Evolutionary conservation across 2,329 filamentous ascomycete genomes (phyloP).

Genomic region (Fusarium transvaalense): DNA sequence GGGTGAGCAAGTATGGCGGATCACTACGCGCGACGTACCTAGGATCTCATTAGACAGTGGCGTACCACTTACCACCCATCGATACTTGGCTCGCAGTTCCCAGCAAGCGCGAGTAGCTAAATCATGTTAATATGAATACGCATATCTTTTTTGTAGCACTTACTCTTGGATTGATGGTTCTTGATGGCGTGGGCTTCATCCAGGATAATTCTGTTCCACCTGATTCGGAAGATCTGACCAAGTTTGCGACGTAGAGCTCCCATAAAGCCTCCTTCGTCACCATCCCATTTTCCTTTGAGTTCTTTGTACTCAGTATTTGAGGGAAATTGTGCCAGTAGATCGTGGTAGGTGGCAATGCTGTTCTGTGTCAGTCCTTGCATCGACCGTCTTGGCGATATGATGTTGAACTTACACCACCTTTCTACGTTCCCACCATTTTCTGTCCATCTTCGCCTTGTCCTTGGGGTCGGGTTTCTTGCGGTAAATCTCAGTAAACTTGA

Average conservation of each 20-base stretch:
- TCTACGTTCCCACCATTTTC: not conserved
- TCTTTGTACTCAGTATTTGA: not conserved
- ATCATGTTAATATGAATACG: not conserved
- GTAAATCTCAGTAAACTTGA: accelerated
- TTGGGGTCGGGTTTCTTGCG: accelerated
- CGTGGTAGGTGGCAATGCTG: not conserved
- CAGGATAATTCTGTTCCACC: conserved; percentile 65
- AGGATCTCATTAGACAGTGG: conserved; percentile 51
- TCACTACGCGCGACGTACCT: no score
- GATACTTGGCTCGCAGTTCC: conserved; percentile 19
- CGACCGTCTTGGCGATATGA: no score
- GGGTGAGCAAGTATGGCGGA: no score
- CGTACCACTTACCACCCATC: conserved; percentile 55
- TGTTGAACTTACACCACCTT: not conserved
- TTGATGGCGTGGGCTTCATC: conserved; percentile 68
- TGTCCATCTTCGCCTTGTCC: accelerated
- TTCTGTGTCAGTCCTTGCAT: not conserved
- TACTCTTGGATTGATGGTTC: conserved; percentile 56
- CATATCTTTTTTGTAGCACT: not conserved
- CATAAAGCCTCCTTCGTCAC: conserved; percentile 40
- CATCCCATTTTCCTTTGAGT: not conserved
- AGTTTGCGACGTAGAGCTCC: conserved; percentile 36
- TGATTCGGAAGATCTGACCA: conserved; percentile 53
- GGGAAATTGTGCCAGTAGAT: not conserved
- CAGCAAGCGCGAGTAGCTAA: not conserved